Evolutionary conservation across 305 asterid species (phyloP).

Genomic region (Solanum hybrid): DNA sequence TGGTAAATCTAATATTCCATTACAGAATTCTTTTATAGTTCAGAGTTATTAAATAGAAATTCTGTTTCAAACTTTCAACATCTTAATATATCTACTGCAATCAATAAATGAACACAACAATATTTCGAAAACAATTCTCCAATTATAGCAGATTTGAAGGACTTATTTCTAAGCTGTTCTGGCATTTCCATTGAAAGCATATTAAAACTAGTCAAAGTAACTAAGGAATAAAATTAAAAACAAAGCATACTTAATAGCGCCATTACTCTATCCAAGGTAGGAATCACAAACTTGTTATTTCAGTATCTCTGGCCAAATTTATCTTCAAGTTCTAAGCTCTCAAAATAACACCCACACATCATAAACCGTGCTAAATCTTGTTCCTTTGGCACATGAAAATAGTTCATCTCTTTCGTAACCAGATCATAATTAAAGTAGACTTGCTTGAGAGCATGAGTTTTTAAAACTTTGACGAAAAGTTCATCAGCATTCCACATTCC

Average conservation of each 20-base stretch:
- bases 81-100: neutral
- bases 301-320: neutral
- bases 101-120: neutral
- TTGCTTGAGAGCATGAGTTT: neutral
- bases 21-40: neutral
- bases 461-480: neutral
- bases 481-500: neutral
- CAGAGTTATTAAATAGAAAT: too few relatives aligned
- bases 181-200: neutral
- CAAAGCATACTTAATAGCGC: neutral
- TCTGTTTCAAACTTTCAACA: too few relatives aligned
- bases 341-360: neutral
- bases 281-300: neutral
- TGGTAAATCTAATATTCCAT: neutral
- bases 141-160: neutral
- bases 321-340: neutral
- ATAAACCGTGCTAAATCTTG: neutral
- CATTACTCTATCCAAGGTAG: neutral
- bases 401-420: neutral
- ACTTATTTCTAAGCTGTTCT: neutral
- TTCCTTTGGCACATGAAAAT: neutral
- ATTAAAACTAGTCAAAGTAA: neutral
- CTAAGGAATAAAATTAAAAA: neutral
- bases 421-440: neutral
- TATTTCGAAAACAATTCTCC: neutral